Evolutionary conservation across 257 asterid genomes (phyloP).

Genomic region (Solanum ossicruentum): DNA sequence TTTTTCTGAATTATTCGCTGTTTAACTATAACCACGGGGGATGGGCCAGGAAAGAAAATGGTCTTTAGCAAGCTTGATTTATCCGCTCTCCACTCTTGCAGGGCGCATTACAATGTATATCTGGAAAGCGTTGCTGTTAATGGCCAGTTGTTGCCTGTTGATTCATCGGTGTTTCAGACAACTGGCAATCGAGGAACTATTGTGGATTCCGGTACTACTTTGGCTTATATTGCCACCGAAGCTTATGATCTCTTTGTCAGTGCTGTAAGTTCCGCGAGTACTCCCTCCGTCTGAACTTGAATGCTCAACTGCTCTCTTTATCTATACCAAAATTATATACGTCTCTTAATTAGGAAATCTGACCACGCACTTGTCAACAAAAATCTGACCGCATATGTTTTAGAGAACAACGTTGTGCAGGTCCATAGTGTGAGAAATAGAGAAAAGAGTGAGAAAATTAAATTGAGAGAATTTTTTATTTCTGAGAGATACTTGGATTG

Average conservation of each 20-base stretch:
- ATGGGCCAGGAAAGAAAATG: not conserved
- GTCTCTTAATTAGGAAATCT: not conserved
- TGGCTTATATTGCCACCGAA: slow-evolving; percentile 70
- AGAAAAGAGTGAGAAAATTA: too few species aligned
- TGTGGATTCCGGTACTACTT: slow-evolving; percentile 88
- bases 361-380: not conserved
- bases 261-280: slow-evolving; percentile 43
- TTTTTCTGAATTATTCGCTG: not conserved
- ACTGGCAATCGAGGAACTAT: slow-evolving; percentile 64
- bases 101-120: slow-evolving; percentile 78
- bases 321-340: not conserved
- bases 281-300: not conserved
- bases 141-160: slow-evolving; percentile 64
- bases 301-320: not conserved
- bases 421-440: not conserved
- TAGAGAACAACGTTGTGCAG: not conserved
- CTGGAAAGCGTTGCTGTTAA: slow-evolving; percentile 70
- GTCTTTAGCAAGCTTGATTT: not conserved
- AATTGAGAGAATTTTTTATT: too few species aligned
- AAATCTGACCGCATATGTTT: not conserved
- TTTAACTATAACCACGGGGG: not conserved
- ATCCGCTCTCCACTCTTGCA: slow-evolving; percentile 8
- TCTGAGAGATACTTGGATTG: too few species aligned
- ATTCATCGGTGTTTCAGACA: slow-evolving; percentile 60
- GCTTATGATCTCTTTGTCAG: slow-evolving; percentile 74